Evolutionary conservation across 139 green algal genomes (phyloP), one percentile per base, ranked within the genome.

Genomic region (Volvox reticuliferus): DNA sequence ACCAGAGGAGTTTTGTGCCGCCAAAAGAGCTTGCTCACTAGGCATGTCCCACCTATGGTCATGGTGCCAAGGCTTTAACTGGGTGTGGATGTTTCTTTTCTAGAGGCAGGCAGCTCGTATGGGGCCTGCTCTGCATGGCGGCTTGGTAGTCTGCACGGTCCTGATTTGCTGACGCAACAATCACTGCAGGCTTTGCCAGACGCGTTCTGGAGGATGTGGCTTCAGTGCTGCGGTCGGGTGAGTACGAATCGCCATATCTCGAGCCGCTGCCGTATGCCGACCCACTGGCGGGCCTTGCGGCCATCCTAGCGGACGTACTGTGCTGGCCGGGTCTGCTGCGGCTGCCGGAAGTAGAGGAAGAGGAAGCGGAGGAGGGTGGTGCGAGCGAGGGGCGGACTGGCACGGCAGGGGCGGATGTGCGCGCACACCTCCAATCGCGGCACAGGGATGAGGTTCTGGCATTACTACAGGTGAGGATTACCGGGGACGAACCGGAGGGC

Each of bases 251-350:
- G 19, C 86, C 86, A n/a, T 76, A 77, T 28, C 21, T 62, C 1
- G 86, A 90, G 73, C 71, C 86, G 1, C 86, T 90, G 71, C 73
- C 86, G 19, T 90, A 90, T 75, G 73, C 73, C 21, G 86, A 90
- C 50, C 50, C 73, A 32, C 30, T 90, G n/a, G 86, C 86, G 50
- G 73, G 30, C 9, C 73, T 75, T 2, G 26, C 0, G 0, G 50
- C 50, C 13, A 33, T 67, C 21, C 86, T 90, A 33, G 30, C n/a
- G 21, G 86, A 63, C 6, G 30, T 90, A 44, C 55, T 90, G 71
- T 35, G 50, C 73, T 90, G 86, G 86, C 86, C 86, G 86, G 86
- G 86, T 14, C 71, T 90, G 50, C 50, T 90, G 86, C 63, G n/a
- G 82, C 81, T 77, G 81, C 16, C 32, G 30, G 63, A 61, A 21